Conservation (phyloP, 345 rosid species). For the Arabidopsis suecica region DNA sequence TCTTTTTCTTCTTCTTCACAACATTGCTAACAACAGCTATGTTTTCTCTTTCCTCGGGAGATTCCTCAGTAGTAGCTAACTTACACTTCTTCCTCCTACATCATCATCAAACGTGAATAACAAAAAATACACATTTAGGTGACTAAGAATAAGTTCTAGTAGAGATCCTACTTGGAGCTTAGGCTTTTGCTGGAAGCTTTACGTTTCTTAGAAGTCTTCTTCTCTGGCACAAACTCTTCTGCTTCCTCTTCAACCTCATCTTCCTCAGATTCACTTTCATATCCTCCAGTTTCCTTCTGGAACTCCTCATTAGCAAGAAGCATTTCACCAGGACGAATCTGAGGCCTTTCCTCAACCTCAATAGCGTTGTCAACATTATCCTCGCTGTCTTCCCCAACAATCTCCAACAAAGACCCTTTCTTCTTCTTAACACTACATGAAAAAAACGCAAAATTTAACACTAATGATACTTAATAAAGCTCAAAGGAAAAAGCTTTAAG, state of each 20-base stretch:
- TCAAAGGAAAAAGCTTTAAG: not conserved
- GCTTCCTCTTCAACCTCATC: constrained; percentile 43
- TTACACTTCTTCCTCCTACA: constrained; percentile 76
- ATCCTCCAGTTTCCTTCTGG: constrained; percentile 64
- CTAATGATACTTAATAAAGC: not conserved
- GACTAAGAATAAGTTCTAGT: not conserved
- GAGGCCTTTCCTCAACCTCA: constrained; percentile 51
- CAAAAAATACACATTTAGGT: constrained; percentile 4
- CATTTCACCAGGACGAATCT: constrained; percentile 43
- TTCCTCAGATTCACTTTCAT: constrained; percentile 67
- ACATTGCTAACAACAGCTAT: constrained; percentile 27
- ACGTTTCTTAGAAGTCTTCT: constrained; percentile 66
- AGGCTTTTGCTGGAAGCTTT: constrained; percentile 63
- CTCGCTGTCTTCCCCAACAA: constrained; percentile 41
- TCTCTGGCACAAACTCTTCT: constrained; percentile 47
- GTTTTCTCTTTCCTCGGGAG: constrained; percentile 35
- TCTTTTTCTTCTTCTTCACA: constrained; percentile 40
- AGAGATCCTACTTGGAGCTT: constrained; percentile 64
- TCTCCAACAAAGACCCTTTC: constrained; percentile 45
- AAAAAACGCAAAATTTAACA: constrained; percentile 7
- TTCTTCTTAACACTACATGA: constrained; percentile 68
- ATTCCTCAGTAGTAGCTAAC: constrained; percentile 53
- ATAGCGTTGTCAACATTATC: constrained; percentile 44
- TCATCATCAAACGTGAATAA: constrained; percentile 25
- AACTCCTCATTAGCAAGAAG: constrained; percentile 77